phyloP scores from a whole-genome alignment of 2,329 filamentous ascomycete species.

The Myriangium duriaei region DNA sequence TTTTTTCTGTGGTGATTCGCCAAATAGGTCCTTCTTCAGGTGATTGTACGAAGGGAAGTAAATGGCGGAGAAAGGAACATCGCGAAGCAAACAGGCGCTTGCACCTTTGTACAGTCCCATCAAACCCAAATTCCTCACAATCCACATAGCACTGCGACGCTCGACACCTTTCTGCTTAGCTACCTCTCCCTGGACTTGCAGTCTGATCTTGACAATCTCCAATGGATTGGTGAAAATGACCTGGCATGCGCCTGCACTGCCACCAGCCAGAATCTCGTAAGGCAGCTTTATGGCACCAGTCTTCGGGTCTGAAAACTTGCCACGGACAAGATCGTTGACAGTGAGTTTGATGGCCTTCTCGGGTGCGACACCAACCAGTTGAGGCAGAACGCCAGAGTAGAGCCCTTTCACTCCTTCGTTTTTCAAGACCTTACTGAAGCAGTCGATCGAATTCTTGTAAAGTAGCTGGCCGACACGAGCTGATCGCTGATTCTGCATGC shows the following conservation, averaged over 20 bases:
- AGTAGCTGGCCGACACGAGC: slow-evolving; percentile 70
- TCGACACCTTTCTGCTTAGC: slow-evolving; percentile 69
- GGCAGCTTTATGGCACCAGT: slow-evolving; percentile 57
- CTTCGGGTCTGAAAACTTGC: slow-evolving; percentile 59
- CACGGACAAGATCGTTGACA: slow-evolving; percentile 85
- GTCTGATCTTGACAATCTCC: slow-evolving; percentile 97
- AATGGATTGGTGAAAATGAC: slow-evolving; percentile 96
- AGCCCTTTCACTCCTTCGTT: slow-evolving; percentile 85
- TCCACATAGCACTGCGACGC: slow-evolving; percentile 93
- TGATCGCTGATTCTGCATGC: slow-evolving; percentile 92
- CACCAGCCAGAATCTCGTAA: slow-evolving; percentile 77
- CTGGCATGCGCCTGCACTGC: slow-evolving; percentile 82
- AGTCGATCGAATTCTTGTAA: slow-evolving; percentile 97
- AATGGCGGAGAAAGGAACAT: slow-evolving; percentile 95
- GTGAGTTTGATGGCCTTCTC: slow-evolving; percentile 99
- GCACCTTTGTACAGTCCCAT: slow-evolving; percentile 95
- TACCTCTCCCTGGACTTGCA: slow-evolving; percentile 94
- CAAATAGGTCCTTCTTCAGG: slow-evolving; percentile 85
- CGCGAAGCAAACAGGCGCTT: slow-evolving; percentile 82
- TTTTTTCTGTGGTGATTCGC: slow-evolving; percentile 76
- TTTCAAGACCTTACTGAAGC: slow-evolving; percentile 79
- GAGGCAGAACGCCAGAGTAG: slow-evolving; percentile 88
- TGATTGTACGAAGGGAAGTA: slow-evolving; percentile 98
- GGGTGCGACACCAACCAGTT: slow-evolving; percentile 93
- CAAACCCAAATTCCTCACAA: slow-evolving; percentile 86